These are phyloP conservation scores for Pythium oligandrum DNA, from an alignment of 352 stramenopile genomes.

Conservation along the genomic window DNA sequence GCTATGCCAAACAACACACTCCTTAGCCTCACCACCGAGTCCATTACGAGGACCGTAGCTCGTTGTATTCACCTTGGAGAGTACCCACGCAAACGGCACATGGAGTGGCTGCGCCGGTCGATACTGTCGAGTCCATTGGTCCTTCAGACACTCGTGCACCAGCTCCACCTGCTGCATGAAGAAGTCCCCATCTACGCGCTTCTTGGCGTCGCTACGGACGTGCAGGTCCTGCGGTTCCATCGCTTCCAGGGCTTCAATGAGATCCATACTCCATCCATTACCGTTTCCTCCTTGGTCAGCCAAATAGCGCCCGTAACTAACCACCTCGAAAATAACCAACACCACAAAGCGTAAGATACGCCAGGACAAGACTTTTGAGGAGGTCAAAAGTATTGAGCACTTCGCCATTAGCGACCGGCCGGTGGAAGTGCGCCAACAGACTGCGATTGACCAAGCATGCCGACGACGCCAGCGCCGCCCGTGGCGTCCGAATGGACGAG, in stretches of 20 bases:
- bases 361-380: too few species aligned
- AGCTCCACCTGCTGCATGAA: conserved; percentile 40
- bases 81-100: conserved; percentile 53
- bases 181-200: conserved; percentile 23
- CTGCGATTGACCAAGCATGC: not conserved
- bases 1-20: conserved; percentile 2
- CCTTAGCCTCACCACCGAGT: not conserved
- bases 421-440: not conserved
- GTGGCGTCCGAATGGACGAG: not conserved
- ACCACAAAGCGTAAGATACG: too few species aligned
- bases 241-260: conserved; percentile 52
- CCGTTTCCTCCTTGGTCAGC: too few species aligned
- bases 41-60: not conserved
- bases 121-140: conserved; percentile 35
- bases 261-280: conserved; percentile 30
- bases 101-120: conserved; percentile 8
- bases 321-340: too few species aligned
- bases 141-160: conserved; percentile 32
- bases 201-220: not conserved
- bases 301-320: too few species aligned
- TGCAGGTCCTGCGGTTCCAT: conserved; percentile 19
- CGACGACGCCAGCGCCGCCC: not conserved
- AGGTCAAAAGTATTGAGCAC: too few species aligned
- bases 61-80: conserved; percentile 30
- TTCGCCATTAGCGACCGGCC: too few species aligned